Evolutionary conservation across 495 filamentous ascomycete species (phyloP).

Genomic region (Cudoniella acicularis): DNA sequence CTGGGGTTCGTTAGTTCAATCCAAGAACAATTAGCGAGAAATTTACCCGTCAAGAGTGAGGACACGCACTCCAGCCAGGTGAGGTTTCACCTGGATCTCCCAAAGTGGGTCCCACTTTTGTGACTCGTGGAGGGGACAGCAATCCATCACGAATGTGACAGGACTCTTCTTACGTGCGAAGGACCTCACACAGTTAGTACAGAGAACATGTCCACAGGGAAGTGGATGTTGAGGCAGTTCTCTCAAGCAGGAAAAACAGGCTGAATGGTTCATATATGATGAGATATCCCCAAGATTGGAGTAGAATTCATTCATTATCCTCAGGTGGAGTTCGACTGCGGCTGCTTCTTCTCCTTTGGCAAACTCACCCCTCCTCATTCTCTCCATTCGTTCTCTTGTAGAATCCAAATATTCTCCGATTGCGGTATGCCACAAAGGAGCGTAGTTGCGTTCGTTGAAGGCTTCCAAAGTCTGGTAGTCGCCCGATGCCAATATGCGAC

Average conservation of each 20-base stretch:
- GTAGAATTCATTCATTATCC: slow-evolving; percentile 29
- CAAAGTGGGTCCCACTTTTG: slow-evolving; percentile 33
- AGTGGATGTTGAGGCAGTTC: slow-evolving; percentile 49
- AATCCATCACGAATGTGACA: slow-evolving; percentile 26
- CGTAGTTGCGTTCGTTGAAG: too few species aligned
- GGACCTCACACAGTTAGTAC: slow-evolving; percentile 36
- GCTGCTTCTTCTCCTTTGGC: slow-evolving; percentile 6
- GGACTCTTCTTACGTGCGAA: slow-evolving; percentile 27
- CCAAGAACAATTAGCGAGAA: not conserved
- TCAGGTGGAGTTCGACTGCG: slow-evolving; percentile 24
- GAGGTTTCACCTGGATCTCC: slow-evolving; percentile 38
- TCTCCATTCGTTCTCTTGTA: too few species aligned
- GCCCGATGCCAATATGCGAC: slow-evolving; percentile 42
- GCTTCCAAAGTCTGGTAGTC: slow-evolving; percentile 42
- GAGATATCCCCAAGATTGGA: slow-evolving; percentile 24
- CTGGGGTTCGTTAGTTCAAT: slow-evolving; percentile 19
- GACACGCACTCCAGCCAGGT: slow-evolving; percentile 44
- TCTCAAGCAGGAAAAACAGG: slow-evolving; percentile 54
- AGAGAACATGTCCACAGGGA: slow-evolving; percentile 57
- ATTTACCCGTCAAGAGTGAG: slow-evolving; percentile 55
- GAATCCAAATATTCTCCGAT: too few species aligned
- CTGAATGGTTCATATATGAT: slow-evolving; percentile 30
- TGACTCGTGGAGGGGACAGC: slow-evolving; percentile 34
- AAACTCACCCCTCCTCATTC: too few species aligned
- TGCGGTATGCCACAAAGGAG: slow-evolving; percentile 30